A percentile compares a stretch with the other conserved stretches of the same genome.
Evolutionary conservation across 441 rosid genomes (phyloP).

Genomic region (Raphanus hybrid): DNA sequence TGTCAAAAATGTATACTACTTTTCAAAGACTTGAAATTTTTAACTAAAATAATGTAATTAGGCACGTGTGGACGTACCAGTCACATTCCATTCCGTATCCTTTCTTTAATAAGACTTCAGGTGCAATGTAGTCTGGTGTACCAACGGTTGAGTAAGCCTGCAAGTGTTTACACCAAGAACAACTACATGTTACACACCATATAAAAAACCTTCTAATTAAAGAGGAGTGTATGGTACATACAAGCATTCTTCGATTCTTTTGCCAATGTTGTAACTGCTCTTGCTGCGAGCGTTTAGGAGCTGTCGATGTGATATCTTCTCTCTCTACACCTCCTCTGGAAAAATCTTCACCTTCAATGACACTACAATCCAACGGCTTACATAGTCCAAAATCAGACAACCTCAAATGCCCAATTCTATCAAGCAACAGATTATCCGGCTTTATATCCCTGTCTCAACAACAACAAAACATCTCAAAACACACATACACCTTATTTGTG

Average conservation of each 20-base stretch:
- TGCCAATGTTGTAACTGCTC: constrained; percentile 95
- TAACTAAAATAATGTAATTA: background rate
- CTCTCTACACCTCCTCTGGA: constrained; percentile 53
- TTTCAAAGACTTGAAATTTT: background rate
- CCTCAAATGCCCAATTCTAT: constrained; percentile 82
- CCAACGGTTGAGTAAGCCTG: constrained; percentile 99
- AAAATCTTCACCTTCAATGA: constrained; percentile 78
- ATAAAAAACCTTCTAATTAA: background rate
- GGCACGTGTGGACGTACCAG: constrained; percentile 57
- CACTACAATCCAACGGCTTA: constrained; percentile 89
- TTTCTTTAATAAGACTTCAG: constrained; percentile 94
- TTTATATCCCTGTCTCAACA: constrained; percentile 76
- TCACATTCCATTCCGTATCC: constrained; percentile 99
- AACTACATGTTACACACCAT: constrained; percentile 3
- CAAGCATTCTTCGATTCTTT: constrained; percentile 90
- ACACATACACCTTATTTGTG: background rate
- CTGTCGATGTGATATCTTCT: constrained; percentile 49
- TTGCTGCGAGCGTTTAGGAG: constrained; percentile 79
- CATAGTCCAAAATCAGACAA: constrained; percentile 95
- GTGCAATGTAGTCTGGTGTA: constrained; percentile 98
- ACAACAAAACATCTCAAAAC: constrained; percentile 1
- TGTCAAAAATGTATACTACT: background rate
- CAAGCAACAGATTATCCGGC: constrained; percentile 94
- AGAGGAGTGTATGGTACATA: constrained; percentile 30
- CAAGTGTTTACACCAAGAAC: constrained; percentile 25